Percentiles rank a stretch among this genome's conserved stretches.
Conservation (phyloP, 1,139 yeast species). For the Zygosaccharomyces pseudobailii region DNA sequence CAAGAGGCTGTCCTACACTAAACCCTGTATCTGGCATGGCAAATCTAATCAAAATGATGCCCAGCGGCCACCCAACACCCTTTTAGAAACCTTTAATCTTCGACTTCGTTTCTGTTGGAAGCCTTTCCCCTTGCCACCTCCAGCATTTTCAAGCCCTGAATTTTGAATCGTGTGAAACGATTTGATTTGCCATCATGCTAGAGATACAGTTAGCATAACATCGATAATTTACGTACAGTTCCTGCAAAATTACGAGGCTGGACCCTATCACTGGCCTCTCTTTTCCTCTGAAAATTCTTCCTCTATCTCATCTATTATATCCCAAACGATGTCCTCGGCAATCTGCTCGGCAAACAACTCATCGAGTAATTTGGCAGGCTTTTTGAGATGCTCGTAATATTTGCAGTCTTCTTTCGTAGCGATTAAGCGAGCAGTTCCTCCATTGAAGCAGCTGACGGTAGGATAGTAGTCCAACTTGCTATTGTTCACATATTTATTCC, state of each 20-base stretch:
- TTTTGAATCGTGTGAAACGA: slow-evolving; percentile 5
- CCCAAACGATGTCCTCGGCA: slow-evolving; percentile 80
- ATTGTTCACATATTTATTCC: slow-evolving; percentile 54
- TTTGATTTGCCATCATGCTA: background rate
- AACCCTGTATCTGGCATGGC: slow-evolving; percentile 2
- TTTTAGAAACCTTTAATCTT: background rate
- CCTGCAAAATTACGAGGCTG: no score
- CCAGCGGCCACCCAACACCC: background rate
- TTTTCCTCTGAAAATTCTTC: slow-evolving; percentile 37
- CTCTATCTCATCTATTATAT: slow-evolving; percentile 79
- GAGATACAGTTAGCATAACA: no score
- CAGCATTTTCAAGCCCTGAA: background rate
- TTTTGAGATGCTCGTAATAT: slow-evolving; percentile 42
- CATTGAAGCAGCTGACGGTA: slow-evolving; percentile 74
- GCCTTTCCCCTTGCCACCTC: slow-evolving; percentile 8
- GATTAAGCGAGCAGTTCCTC: slow-evolving; percentile 55
- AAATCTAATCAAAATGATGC: background rate
- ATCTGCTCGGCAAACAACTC: slow-evolving; percentile 64
- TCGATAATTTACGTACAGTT: no score
- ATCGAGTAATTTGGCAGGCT: slow-evolving; percentile 42
- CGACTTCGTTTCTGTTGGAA: background rate
- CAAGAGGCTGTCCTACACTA: background rate
- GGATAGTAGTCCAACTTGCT: slow-evolving; percentile 90
- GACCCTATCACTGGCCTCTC: background rate
- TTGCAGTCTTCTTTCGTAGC: slow-evolving; percentile 18